Evolutionary conservation across 106 monocot species (phyloP), one percentile per base, ranked within the genome.

Genomic region (Phalaenopsis aphrodite): DNA sequence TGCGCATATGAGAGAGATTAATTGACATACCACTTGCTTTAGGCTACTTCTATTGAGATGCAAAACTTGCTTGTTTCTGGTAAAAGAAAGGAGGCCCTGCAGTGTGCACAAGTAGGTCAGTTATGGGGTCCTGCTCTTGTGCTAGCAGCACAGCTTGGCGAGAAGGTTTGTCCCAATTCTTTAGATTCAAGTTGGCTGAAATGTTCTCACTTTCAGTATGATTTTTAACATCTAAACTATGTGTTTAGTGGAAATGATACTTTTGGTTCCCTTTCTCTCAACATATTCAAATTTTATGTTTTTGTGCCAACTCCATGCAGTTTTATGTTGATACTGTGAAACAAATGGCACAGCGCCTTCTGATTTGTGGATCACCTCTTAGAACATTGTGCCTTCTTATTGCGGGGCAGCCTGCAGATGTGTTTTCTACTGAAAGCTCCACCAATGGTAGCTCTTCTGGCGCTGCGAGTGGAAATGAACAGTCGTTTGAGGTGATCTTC

Each of bases 51-150:
- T 57, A 42, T 84, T 71, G 90, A 92, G 82, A 87, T 98, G 18
- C 97, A 98, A 81, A 87, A 81, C 52, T 88, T 98, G 80, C 92
- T 98, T 73, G 89, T 98, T 76, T 90, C 92, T 78, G 97, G 97
- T 68, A 98, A 79, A 89, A 92, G 92, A 77, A 98, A 90, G 81
- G 92, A 98, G 81, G 97, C 97, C 61, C 82, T 97, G 65, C 90
- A 94, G 41, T 81, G 79, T 86, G 97, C 97, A 48, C 94, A 94
- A 81, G 94, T 90, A 71, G 97, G 97, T 83, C 87, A 90, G 71
- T 83, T 97, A 76, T 97, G 97, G 97, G 97, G 97, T 2, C 94
- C 92, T 84, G 97, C 97, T 77, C 87, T 97, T 85, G 87, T 97
- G 78, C 97, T 97, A 85, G 94, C 97, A 15, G 86, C 92, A 57